phyloP scores from a whole-genome alignment of 2,329 filamentous ascomycete genomes.

The Colletotrichum sansevieriae region DNA sequence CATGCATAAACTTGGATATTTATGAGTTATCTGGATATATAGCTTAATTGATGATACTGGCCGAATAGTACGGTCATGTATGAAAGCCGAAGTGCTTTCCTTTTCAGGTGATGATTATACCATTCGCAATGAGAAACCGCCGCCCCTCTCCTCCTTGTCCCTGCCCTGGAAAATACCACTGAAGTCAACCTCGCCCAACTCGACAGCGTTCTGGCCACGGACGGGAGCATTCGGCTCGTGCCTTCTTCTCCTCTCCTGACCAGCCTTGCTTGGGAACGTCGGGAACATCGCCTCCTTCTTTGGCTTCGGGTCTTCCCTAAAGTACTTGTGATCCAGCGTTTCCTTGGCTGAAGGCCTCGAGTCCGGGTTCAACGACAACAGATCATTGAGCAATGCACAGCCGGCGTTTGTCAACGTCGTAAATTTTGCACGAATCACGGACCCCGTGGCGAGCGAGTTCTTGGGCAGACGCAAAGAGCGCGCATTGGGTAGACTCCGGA shows the following conservation, averaged over 20 bases:
- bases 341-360: conserved; percentile 78
- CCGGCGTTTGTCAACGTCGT: conserved; percentile 85
- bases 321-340: conserved; percentile 86
- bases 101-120: conserved; percentile 47
- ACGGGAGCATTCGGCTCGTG: conserved; percentile 85
- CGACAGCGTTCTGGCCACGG: conserved; percentile 75
- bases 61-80: conserved; percentile 17
- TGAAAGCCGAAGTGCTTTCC: not conserved
- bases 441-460: conserved; percentile 55
- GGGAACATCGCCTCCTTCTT: conserved; percentile 95
- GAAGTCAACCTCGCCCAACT: conserved; percentile 72
- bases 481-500: conserved; percentile 89
- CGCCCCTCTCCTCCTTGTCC: conserved; percentile 74
- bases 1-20: conserved; percentile 35
- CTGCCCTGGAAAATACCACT: conserved; percentile 78
- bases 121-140: conserved; percentile 76
- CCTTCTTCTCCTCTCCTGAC: conserved; percentile 83
- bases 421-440: conserved; percentile 81
- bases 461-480: conserved; percentile 79
- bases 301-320: conserved; percentile 87
- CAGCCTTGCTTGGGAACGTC: conserved; percentile 95
- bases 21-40: conserved; percentile 35
- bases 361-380: conserved; percentile 82
- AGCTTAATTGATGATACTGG: conserved; percentile 38
- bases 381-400: conserved; percentile 73